phyloP scores from a whole-genome alignment of 805 yeast species.

The Kuraishia cidri region DNA sequence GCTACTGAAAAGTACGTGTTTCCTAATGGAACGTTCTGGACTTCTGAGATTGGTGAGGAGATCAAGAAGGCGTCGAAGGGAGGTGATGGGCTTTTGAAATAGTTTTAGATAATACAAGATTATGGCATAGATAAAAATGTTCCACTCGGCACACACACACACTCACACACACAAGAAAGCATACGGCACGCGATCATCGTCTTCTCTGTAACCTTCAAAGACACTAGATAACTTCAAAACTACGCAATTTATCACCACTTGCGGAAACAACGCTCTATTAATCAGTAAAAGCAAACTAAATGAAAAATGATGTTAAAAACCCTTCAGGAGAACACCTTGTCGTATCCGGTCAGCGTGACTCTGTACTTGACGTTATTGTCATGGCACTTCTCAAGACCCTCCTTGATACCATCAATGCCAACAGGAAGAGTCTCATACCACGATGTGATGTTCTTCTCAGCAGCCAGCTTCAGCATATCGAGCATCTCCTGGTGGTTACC shows the following conservation, averaged over 20 bases:
- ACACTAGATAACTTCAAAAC: no score
- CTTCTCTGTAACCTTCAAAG: no score
- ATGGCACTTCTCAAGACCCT: slow-evolving; percentile 46
- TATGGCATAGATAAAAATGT: no score
- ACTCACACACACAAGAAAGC: no score
- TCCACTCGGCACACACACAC: no score
- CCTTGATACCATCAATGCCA: slow-evolving; percentile 38
- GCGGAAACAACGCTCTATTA: no score
- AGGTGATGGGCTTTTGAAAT: slow-evolving; percentile 3
- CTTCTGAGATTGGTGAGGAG: slow-evolving; percentile 12
- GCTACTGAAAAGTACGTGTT: slow-evolving; percentile 10
- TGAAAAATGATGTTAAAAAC: no score
- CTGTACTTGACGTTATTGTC: slow-evolving; percentile 54
- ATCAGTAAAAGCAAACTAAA: no score
- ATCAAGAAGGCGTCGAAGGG: slow-evolving; percentile 4
- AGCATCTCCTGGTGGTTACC: slow-evolving; percentile 59
- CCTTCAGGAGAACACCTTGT: slow-evolving; percentile 36
- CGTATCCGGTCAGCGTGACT: slow-evolving; percentile 50
- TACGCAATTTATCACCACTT: no score
- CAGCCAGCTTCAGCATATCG: slow-evolving; percentile 60
- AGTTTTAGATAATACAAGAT: no score
- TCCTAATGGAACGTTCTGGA: slow-evolving; percentile 15
- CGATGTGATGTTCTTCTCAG: slow-evolving; percentile 45
- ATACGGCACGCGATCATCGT: no score
- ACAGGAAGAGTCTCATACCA: slow-evolving; percentile 57